phyloP scores from a whole-genome alignment of 768 basidiomycete species.

The Boletus sp. region DNA sequence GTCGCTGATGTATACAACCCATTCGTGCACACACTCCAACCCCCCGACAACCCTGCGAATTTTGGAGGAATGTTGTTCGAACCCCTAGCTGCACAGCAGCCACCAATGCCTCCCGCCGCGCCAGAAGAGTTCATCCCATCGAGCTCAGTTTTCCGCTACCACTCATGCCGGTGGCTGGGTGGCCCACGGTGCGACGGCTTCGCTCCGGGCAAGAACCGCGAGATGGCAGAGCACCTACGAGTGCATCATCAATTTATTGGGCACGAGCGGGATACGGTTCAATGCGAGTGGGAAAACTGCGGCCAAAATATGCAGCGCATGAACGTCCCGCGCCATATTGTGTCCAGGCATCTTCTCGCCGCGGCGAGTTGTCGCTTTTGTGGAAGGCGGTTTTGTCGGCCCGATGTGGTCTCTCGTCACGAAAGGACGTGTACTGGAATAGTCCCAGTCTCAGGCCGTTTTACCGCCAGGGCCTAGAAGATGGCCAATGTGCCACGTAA shows the following conservation, averaged over 20 bases:
- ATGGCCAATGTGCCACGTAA: neutral
- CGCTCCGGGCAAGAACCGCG: conserved; percentile 29
- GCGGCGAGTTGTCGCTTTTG: conserved; percentile 24
- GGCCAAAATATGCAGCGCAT: conserved; percentile 25
- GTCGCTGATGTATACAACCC: neutral
- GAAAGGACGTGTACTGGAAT: conserved; percentile 20
- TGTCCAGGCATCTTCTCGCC: conserved; percentile 26
- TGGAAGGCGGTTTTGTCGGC: conserved; percentile 22
- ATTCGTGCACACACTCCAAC: neutral
- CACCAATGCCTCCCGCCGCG: conserved; percentile 13
- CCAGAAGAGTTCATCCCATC: conserved; percentile 1
- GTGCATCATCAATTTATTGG: conserved; percentile 20
- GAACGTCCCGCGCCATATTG: conserved; percentile 29
- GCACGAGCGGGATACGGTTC: conserved; percentile 25
- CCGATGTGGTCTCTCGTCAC: conserved; percentile 27
- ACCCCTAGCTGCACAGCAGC: conserved; percentile 3
- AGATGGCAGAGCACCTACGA: conserved; percentile 29
- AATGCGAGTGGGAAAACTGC: conserved; percentile 25
- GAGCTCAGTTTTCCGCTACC: conserved; percentile 5
- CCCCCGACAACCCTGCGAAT: neutral
- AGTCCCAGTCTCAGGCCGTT: neutral
- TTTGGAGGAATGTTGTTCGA: neutral
- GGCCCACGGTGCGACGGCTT: conserved; percentile 21
- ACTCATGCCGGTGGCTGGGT: conserved; percentile 22
- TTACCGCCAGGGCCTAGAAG: neutral